phyloP scores from a whole-genome alignment of 257 asterid species.

The Echites panduratus region DNA sequence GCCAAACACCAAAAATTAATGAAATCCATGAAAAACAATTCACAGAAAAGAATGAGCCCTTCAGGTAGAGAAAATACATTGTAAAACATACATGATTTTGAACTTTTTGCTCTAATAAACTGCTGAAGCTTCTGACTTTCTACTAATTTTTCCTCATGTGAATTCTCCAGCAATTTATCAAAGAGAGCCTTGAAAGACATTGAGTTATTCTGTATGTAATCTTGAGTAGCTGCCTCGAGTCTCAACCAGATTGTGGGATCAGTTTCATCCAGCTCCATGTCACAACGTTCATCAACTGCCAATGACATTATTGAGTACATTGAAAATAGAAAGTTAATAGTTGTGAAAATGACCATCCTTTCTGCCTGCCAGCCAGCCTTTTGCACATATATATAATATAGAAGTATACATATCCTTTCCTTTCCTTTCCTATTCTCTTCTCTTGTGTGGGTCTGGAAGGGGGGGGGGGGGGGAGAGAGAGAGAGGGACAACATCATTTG shows the following conservation, averaged over 20 bases:
- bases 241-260: slow-evolving; percentile 89
- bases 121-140: slow-evolving; percentile 55
- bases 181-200: slow-evolving; percentile 60
- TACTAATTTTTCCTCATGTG: slow-evolving; percentile 61
- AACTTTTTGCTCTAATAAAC: slow-evolving; percentile 46
- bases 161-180: slow-evolving; percentile 75
- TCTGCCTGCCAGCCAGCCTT: background rate
- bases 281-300: slow-evolving; percentile 96
- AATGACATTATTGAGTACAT: background rate
- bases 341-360: background rate
- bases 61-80: slow-evolving; percentile 6
- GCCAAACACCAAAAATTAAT: slow-evolving; percentile 12
- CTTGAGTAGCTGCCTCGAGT: slow-evolving; percentile 82
- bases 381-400: background rate
- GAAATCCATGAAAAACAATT: background rate
- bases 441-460: no score
- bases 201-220: slow-evolving; percentile 63
- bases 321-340: slow-evolving; percentile 12
- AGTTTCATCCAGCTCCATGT: slow-evolving; percentile 98
- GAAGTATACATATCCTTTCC: no score
- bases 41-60: slow-evolving; percentile 2
- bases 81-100: slow-evolving; percentile 21
- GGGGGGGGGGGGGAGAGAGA: no score
- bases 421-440: no score
- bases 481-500: background rate